These are phyloP conservation scores for Malus sieversii DNA, from an alignment of 306 rosid genomes.

Conservation along the genomic window DNA sequence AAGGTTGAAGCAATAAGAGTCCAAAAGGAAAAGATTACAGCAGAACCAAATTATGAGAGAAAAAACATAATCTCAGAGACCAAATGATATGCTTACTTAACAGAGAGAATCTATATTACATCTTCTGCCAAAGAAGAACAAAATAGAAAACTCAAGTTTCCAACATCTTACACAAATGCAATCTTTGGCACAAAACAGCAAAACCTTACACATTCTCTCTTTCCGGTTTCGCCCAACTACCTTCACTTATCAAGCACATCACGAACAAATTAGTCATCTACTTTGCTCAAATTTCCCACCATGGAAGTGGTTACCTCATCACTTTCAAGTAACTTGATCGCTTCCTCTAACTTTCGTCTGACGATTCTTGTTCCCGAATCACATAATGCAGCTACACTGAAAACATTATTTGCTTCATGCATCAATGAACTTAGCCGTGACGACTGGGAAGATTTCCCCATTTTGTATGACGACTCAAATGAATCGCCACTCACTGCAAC, in stretches of 20 bases:
- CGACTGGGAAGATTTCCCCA: background rate
- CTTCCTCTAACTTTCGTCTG: conserved; percentile 5
- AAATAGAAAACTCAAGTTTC: background rate
- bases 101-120: no score
- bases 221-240: background rate
- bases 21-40: no score
- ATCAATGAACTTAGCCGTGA: background rate
- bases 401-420: conserved; percentile 12
- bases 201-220: background rate
- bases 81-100: no score
- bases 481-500: background rate
- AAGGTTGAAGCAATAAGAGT: no score
- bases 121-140: background rate
- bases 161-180: background rate
- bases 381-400: conserved; percentile 2
- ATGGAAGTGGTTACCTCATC: background rate
- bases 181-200: background rate
- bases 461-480: background rate
- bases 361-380: conserved; percentile 5
- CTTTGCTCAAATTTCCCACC: conserved; percentile 2
- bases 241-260: background rate
- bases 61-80: no score
- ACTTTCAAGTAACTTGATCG: conserved; percentile 9
- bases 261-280: background rate
- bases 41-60: no score